phyloP scores from a whole-genome alignment of 495 filamentous ascomycete species.

The Clavariopsis aquatica region DNA sequence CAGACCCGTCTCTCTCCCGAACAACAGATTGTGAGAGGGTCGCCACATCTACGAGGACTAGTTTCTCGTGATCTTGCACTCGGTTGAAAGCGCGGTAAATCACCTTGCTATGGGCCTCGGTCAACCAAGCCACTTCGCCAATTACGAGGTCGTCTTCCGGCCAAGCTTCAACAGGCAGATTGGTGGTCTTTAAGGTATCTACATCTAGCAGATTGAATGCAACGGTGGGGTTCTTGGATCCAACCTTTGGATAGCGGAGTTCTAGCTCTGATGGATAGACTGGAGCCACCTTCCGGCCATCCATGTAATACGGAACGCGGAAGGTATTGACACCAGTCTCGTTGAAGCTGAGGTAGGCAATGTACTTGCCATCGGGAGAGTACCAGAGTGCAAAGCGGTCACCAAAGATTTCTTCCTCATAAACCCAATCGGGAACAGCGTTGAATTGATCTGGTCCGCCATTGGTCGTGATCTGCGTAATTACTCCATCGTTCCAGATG shows the following conservation, averaged over 20 bases:
- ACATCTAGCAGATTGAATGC: slow-evolving; percentile 52
- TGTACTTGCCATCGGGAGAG: slow-evolving; percentile 57
- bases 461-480: slow-evolving; percentile 56
- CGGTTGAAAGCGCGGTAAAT: slow-evolving; percentile 59
- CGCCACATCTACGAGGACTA: slow-evolving; percentile 52
- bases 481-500: slow-evolving; percentile 51
- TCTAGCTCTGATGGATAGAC: slow-evolving; percentile 55
- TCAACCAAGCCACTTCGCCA: slow-evolving; percentile 60
- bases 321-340: slow-evolving; percentile 61
- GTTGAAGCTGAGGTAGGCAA: slow-evolving; percentile 60
- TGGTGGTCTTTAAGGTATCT: slow-evolving; percentile 35
- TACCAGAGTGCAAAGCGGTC: slow-evolving; percentile 57
- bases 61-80: slow-evolving; percentile 58
- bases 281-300: slow-evolving; percentile 49
- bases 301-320: slow-evolving; percentile 61
- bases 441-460: slow-evolving; percentile 59
- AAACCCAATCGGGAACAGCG: slow-evolving; percentile 63
- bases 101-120: slow-evolving; percentile 52
- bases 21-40: slow-evolving; percentile 43
- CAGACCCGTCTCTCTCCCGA: slow-evolving; percentile 55
- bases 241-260: slow-evolving; percentile 60
- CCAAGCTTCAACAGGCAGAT: slow-evolving; percentile 50
- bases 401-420: slow-evolving; percentile 62
- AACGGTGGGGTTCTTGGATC: slow-evolving; percentile 58
- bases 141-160: slow-evolving; percentile 55